A percentile compares a stretch with the other conserved stretches of the same genome.
Evolutionary conservation across 768 basidiomycete species (phyloP).

Genomic region (Mycena galopus): DNA sequence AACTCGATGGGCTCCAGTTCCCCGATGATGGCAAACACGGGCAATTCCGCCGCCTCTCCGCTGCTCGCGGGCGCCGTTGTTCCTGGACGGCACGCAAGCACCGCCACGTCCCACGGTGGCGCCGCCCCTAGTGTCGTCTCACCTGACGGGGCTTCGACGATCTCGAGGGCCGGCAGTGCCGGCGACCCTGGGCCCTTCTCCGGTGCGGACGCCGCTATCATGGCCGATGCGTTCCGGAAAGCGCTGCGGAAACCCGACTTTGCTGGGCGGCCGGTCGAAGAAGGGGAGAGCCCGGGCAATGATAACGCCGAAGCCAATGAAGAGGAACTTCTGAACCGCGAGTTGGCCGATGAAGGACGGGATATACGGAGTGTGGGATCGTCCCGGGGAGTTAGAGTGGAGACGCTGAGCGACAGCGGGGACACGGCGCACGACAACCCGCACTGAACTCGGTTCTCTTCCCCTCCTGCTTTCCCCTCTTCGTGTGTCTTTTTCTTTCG

Average conservation of each 20-base stretch:
- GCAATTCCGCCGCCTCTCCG: slow-evolving; percentile 62
- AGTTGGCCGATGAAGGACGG: slow-evolving; percentile 90
- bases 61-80: slow-evolving; percentile 53
- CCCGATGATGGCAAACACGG: slow-evolving; percentile 84
- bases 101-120: slow-evolving; percentile 45
- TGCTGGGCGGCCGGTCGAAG: slow-evolving; percentile 75
- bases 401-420: slow-evolving; percentile 71
- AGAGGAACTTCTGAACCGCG: slow-evolving; percentile 69
- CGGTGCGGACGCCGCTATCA: slow-evolving; percentile 89
- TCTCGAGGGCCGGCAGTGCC: slow-evolving; percentile 70
- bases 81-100: slow-evolving; percentile 48
- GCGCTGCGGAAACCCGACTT: slow-evolving; percentile 93
- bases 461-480: slow-evolving; percentile 35
- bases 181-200: slow-evolving; percentile 81
- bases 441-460: slow-evolving; percentile 37
- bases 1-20: slow-evolving; percentile 84
- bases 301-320: slow-evolving; percentile 50
- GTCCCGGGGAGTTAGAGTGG: slow-evolving; percentile 83
- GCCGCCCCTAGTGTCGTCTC: slow-evolving; percentile 59
- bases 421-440: slow-evolving; percentile 58
- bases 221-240: slow-evolving; percentile 93
- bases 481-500: slow-evolving; percentile 31
- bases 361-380: slow-evolving; percentile 88
- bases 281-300: slow-evolving; percentile 73
- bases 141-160: slow-evolving; percentile 83